These are phyloP conservation scores for Microbotryum lychnidis-dioicae DNA, from an alignment of 1,284 basidiomycete genomes.

Conservation along the genomic window DNA sequence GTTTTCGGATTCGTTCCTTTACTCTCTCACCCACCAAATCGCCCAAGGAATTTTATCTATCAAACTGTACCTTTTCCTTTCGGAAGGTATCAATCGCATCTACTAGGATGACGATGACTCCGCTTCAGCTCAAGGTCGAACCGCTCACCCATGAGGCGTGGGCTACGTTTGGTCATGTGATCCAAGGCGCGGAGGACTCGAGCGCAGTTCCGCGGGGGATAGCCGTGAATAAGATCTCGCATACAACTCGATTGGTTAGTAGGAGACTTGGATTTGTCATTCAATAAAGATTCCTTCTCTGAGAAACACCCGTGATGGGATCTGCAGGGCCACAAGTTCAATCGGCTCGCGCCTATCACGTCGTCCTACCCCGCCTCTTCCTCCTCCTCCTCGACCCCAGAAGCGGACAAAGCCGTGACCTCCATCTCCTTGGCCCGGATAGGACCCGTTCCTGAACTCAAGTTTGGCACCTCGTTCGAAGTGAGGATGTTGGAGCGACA, in stretches of 20 bases:
- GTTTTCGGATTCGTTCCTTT: too few species aligned
- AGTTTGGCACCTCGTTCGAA: neutral
- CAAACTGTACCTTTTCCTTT: too few species aligned
- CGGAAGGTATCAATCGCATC: too few species aligned
- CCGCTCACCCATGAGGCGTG: slow-evolving; percentile 7
- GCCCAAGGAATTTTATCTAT: too few species aligned
- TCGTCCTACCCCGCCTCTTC: neutral
- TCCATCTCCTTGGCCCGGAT: slow-evolving; percentile 1
- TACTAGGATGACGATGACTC: neutral
- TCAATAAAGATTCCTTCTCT: accelerated
- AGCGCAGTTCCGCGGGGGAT: neutral
- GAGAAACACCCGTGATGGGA: neutral
- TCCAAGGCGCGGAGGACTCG: slow-evolving; percentile 4
- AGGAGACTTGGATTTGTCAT: neutral
- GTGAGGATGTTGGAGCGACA: slow-evolving; percentile 10
- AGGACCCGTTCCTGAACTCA: neutral
- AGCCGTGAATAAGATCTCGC: slow-evolving; percentile 4
- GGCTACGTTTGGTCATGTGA: slow-evolving; percentile 5
- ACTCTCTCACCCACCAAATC: too few species aligned
- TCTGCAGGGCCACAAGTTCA: slow-evolving; percentile 8
- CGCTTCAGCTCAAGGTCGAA: neutral
- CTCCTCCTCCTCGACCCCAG: neutral
- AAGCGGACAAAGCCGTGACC: neutral
- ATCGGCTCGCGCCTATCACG: slow-evolving; percentile 9
- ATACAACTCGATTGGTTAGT: neutral